Evolutionary conservation across 441 rosid species (phyloP), one percentile per base, ranked within the genome.

Genomic region (Arabidopsis hybrid): DNA sequence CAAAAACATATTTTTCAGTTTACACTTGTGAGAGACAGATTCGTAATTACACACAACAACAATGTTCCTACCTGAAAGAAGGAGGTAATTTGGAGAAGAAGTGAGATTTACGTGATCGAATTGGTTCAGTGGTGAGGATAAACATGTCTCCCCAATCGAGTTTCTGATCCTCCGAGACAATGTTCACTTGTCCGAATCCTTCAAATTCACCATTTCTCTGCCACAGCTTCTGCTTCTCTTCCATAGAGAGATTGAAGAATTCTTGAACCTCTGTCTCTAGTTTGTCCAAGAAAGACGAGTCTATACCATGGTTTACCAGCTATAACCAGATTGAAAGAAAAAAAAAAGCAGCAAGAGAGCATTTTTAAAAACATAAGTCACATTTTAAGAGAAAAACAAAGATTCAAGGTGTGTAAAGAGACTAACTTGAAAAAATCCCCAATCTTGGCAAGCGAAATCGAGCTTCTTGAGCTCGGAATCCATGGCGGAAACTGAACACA

Each of bases 91-190:
- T 74, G 42, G 85, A 81, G 65, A 86, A 83, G 12, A 84, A 80
- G 73, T 82, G 84, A 17, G 87, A 82, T 46, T 84, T 85, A n/a
- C 86, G 81, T 1, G 63, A 26, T 12, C 9, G 75, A 35, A 45
- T 13, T 18, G 92, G 92, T 8, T 52, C 77, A 6, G 85, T 81
- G 29, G 67, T 42, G 73, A 86, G 51, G 78, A 62, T 81, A 70
- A 86, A 84, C 5, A 81, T 38, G 63, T 85, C 93, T 45, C 66
- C 80, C 90, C 87, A 89, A 1, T 85, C 91, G 32, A 85, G 89
- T 71, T 83, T 84, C 65, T 84, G 88, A 14, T 88, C 85, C 13
- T 86, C 85, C 0, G 87, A 83, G 5, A 82, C 81, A 45, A 88
- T 74, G 45, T 85, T 86, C 8, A 81, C 73, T 65, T 86, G 90